Percentiles rank a stretch among this genome's conserved stretches.
These are phyloP conservation scores for Geotrichum klebahnii DNA, from an alignment of 1,139 yeast species.

Conservation along the genomic window DNA sequence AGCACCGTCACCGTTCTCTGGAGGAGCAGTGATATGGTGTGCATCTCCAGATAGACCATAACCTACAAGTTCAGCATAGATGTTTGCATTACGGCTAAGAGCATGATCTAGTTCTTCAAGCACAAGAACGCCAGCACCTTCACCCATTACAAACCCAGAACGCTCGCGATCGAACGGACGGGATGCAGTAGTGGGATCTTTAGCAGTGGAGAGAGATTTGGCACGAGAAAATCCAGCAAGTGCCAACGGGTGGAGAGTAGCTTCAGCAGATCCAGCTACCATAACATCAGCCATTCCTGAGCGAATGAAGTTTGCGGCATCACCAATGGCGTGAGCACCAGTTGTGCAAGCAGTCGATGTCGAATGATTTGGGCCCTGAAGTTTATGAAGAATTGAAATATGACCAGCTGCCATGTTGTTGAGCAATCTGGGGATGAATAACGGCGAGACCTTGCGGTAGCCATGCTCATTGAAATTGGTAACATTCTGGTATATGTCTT, in stretches of 20 bases:
- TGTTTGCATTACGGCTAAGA: slow-evolving; percentile 50
- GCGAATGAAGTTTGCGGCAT: slow-evolving; percentile 74
- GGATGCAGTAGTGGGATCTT: slow-evolving; percentile 61
- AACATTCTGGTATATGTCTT: slow-evolving; percentile 64
- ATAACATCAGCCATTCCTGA: slow-evolving; percentile 80
- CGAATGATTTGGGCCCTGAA: slow-evolving; percentile 82
- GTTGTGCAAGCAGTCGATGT: slow-evolving; percentile 97
- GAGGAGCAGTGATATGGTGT: slow-evolving; percentile 88
- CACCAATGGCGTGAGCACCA: slow-evolving; percentile 91
- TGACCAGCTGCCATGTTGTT: slow-evolving; percentile 96
- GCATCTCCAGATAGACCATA: slow-evolving; percentile 93
- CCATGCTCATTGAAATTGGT: slow-evolving; percentile 51
- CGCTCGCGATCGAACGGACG: slow-evolving; percentile 81
- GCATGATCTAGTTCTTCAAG: slow-evolving; percentile 81
- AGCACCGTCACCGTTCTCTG: slow-evolving; percentile 80
- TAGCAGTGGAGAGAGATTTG: slow-evolving; percentile 69
- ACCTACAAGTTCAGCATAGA: slow-evolving; percentile 79
- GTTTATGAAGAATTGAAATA: slow-evolving; percentile 69
- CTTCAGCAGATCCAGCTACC: slow-evolving; percentile 92
- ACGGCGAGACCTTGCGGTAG: slow-evolving; percentile 72
- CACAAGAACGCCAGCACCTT: slow-evolving; percentile 81
- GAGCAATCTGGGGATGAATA: slow-evolving; percentile 77
- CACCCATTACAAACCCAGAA: slow-evolving; percentile 87
- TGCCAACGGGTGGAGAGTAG: slow-evolving; percentile 80
- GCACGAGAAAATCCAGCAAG: slow-evolving; percentile 91